These are phyloP conservation scores for Emiliania huxleyi DNA, from an alignment of 78 protist genomes.

Conservation along the genomic window DNA sequence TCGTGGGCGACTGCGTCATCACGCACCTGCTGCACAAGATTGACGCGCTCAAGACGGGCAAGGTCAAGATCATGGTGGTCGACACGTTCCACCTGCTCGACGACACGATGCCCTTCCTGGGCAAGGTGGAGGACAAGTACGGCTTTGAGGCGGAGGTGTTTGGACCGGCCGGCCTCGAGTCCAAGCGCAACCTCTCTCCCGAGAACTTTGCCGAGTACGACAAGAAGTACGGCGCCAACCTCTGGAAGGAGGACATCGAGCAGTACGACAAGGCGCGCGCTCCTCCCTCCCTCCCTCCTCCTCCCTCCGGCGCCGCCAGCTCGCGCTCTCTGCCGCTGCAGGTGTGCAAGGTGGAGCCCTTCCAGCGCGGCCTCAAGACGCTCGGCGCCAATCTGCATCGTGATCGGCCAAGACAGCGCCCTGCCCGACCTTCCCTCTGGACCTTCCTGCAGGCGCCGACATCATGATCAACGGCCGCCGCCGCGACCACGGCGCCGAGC, in stretches of 20 bases:
- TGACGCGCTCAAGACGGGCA: conserved; percentile 38
- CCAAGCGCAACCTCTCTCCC: too few species aligned
- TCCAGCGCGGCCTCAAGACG: conserved; percentile 39
- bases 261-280: conserved; percentile 49
- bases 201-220: background rate
- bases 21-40: conserved; percentile 26
- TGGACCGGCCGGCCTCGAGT: background rate
- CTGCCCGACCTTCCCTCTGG: too few species aligned
- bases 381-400: conserved; percentile 33
- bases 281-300: background rate
- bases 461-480: conserved; percentile 53
- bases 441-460: too few species aligned
- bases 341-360: conserved; percentile 51
- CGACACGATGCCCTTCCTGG: conserved; percentile 29
- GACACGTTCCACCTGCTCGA: conserved; percentile 52
- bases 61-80: conserved; percentile 48
- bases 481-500: conserved; percentile 47
- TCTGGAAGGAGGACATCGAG: conserved; percentile 48
- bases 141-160: conserved; percentile 40
- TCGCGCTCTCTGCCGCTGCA: background rate
- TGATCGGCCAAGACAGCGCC: too few species aligned
- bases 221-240: conserved; percentile 42
- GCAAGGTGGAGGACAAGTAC: conserved; percentile 39
- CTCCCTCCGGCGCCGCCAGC: background rate
- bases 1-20: conserved; percentile 49